Evolutionary conservation across 208 protist genomes (phyloP), one percentile per base, ranked within the genome.

Genomic region (Leishmania mexicana): DNA sequence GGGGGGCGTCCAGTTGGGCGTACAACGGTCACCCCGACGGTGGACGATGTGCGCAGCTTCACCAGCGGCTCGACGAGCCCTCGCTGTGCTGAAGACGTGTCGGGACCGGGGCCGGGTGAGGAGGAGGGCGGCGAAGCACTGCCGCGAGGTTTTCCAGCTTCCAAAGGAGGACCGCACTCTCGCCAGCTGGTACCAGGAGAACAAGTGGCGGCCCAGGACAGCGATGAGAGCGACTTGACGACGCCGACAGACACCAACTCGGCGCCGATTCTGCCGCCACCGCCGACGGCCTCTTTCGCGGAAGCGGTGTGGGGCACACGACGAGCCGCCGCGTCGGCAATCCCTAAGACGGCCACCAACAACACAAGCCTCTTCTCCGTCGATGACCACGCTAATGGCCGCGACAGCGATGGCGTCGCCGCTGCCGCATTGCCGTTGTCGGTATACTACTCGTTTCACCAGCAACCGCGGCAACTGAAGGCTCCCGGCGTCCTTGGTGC

Each of bases 191-290:
- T 53, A 10, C 24, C 68, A 53, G 40, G 21, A 24, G n/a, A 42
- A 19, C n/a, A 76, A n/a, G 38, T 10, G 53, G 31, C 8, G 35
- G 28, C 0, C 57, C 31, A 60, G 51, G 38, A 15, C 74, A 65
- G 57, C n/a, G 31, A n/a, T 13, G 58, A 31, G 40, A 81, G 72
- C 54, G 60, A 75, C 51, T 76, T 72, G 57, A 85, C 77, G 35
- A 76, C 81, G 31, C 73, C 81, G 13, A 85, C 77, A 11, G 82
- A 81, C 78, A 81, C 82, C 8, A 85, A 81, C 72, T 79, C 77
- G 17, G 72, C 47, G 1, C 72, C 77, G 0, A 81, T 85, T 49
- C 62, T 81, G 0, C 77, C 82, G 2, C 77, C 82, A 40, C 82
- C 82, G 40, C 77, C 77, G 11, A 80, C 81, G 6, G 76, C 49